Percentiles rank a stretch among this genome's conserved stretches.
Evolutionary conservation across 2,329 filamentous ascomycete species (phyloP).

Genomic region (Aureobasidium sp.): DNA sequence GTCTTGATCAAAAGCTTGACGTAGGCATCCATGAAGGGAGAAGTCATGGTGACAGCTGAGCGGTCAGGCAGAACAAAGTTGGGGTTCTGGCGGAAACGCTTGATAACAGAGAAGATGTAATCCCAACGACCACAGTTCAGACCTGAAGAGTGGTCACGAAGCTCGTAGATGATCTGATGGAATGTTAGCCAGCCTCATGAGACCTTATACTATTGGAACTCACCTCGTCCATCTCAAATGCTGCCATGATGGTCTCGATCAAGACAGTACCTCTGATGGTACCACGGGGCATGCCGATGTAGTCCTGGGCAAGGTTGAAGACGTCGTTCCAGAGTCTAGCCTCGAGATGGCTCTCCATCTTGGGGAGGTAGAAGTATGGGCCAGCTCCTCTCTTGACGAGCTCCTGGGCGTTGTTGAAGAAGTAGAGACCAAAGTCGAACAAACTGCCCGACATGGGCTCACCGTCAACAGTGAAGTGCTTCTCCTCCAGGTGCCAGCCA

Average conservation of each 20-base stretch:
- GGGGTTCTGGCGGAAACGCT: constrained; percentile 95
- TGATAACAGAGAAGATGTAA: constrained; percentile 99
- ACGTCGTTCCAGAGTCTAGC: constrained; percentile 96
- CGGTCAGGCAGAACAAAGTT: constrained; percentile 92
- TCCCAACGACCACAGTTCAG: constrained; percentile 99
- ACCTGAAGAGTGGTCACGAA: constrained; percentile 90
- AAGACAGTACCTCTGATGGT: constrained; percentile 92
- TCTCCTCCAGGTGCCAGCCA: constrained; percentile 98
- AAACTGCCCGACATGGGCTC: constrained; percentile 87
- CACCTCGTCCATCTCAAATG: constrained; percentile 97
- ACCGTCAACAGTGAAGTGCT: constrained; percentile 92
- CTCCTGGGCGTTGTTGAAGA: constrained; percentile 96
- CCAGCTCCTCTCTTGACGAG: constrained; percentile 74
- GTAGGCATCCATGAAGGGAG: constrained; percentile 97
- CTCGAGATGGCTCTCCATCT: constrained; percentile 97
- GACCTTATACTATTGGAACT: constrained; percentile 1
- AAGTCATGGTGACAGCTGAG: constrained; percentile 88
- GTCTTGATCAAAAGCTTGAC: constrained; percentile 97
- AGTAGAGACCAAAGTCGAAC: constrained; percentile 98
- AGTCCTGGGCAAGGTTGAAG: constrained; percentile 94
- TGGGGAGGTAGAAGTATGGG: constrained; percentile 96
- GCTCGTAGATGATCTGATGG: constrained; percentile 83
- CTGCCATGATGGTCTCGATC: constrained; percentile 95
- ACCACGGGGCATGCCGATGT: constrained; percentile 77
- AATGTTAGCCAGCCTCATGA: not conserved